Base-by-base conservation (phyloP, 2,329 filamentous ascomycete genomes). In the Chalaropsis ovoidea region DNA sequence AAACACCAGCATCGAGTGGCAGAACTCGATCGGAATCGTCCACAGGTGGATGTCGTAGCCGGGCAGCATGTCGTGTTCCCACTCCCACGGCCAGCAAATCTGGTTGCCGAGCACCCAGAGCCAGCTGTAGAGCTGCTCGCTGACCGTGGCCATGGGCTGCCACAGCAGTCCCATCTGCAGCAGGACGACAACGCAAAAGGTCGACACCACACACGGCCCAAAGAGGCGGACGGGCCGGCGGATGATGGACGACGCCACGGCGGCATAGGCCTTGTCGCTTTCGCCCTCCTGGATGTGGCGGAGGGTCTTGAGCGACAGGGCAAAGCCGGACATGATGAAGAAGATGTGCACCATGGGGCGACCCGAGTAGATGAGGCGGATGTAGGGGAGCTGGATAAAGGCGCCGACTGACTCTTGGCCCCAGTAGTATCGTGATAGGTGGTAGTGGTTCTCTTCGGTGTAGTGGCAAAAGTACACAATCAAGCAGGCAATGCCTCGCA, bases 301-400 rank as follows among this genome's bases (percentile, higher is more conserved):
- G n/a, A 83, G 70, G 0, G 80, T 79, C 58, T 77, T 77, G 65
- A 84, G 78, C 39, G 79, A 80, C 13, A 86, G 75, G 2, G 82
- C 84, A 72, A 84, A 86, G 22, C 83, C 83, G 0, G 81, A 83
- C 56, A 85, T 81, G 70, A 85, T 79, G 71, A 85, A 86, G 75
- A 86, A 86, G 69, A 84, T 73, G 72, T 79, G 81, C 47, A 85
- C 82, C 69, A 81, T 82, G 0, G 81, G 78, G 2, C 80, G 81
- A 0, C 81, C 82, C 63, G 80, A 79, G 70, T 80, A 84, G 67
- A 80, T 75, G 3, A 84, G 74, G 15, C 82, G 76, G 19, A 84
- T 65, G 67, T 84, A 77, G 7, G 82, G 82, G 1, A 84, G 75
- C 70, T 81, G 79, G 69, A 82, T 74, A 49, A 65, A 63, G 24